Conservation (phyloP, 345 rosid genomes). For the Eucalyptus curtisii region DNA sequence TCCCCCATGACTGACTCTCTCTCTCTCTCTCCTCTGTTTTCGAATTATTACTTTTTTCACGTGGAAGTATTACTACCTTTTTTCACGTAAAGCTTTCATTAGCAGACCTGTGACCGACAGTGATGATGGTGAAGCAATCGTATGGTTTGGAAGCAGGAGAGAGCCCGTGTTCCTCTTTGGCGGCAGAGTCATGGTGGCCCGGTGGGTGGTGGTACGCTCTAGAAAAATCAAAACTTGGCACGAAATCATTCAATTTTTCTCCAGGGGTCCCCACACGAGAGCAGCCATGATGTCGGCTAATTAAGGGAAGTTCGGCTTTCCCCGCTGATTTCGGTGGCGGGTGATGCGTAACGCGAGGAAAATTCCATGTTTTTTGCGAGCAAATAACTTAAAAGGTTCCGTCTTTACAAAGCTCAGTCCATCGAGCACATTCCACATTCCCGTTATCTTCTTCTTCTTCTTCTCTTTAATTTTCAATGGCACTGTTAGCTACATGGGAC, state of each 20-base stretch:
- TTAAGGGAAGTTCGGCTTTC: neutral
- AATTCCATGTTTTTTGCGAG: neutral
- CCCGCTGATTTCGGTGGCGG: neutral
- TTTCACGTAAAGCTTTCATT: neutral
- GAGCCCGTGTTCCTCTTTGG: neutral
- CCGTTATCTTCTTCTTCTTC: neutral
- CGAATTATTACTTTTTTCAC: neutral
- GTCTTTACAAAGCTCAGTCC: neutral
- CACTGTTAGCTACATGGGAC: neutral
- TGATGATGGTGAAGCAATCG: neutral
- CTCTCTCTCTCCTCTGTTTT: neutral
- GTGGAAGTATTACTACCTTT: neutral
- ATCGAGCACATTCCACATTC: neutral
- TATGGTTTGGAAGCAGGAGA: neutral
- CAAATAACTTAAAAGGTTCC: neutral
- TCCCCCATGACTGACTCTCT: neutral
- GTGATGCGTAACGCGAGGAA: neutral
- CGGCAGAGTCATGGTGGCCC: neutral
- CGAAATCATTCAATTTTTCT: neutral
- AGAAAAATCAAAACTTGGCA: neutral
- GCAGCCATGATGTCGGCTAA: neutral
- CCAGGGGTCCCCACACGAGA: neutral
- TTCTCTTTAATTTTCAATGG: neutral
- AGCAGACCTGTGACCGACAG: slow-evolving; percentile 9
- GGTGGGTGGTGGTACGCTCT: neutral